Conservation (phyloP, 352 stramenopile species). For the Pythium insidiosum region DNA sequence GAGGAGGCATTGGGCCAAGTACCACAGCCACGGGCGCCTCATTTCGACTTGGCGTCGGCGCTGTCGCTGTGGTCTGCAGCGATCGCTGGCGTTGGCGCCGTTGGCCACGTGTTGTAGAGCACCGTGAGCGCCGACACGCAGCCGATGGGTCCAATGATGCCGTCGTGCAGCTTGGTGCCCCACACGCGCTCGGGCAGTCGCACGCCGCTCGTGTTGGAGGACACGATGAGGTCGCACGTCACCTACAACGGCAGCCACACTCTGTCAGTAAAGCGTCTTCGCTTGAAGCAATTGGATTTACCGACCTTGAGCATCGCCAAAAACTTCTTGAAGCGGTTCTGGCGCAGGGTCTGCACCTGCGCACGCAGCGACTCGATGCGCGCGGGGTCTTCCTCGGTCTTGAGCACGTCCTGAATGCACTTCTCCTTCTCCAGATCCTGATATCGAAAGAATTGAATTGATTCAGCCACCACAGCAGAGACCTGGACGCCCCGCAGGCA, state of each 20-base stretch:
- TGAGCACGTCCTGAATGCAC: conserved; percentile 59
- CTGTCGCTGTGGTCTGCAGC: conserved; percentile 1
- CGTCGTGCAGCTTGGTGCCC: conserved; percentile 76
- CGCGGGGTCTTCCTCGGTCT: conserved; percentile 50
- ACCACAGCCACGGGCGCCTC: background rate
- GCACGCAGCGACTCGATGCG: conserved; percentile 41
- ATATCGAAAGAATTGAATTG: too few relatives aligned
- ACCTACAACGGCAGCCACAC: conserved; percentile 12
- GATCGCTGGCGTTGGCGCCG: conserved; percentile 16
- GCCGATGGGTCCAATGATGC: conserved; percentile 70
- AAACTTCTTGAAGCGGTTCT: conserved; percentile 71
- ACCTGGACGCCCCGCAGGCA: background rate
- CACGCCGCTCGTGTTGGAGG: conserved; percentile 77
- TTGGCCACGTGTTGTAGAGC: conserved; percentile 81
- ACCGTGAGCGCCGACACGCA: conserved; percentile 77
- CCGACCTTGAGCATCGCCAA: conserved; percentile 76
- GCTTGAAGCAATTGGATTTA: background rate
- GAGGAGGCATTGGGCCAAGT: too few relatives aligned
- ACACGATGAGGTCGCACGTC: conserved; percentile 80
- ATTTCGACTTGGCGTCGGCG: background rate
- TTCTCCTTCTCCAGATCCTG: conserved; percentile 77
- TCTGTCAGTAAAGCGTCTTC: background rate
- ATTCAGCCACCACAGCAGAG: too few relatives aligned
- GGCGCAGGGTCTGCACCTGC: conserved; percentile 54
- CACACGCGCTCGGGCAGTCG: conserved; percentile 69